phyloP scores from a whole-genome alignment of 106 monocot species.

The Iris macrosiphon region DNA sequence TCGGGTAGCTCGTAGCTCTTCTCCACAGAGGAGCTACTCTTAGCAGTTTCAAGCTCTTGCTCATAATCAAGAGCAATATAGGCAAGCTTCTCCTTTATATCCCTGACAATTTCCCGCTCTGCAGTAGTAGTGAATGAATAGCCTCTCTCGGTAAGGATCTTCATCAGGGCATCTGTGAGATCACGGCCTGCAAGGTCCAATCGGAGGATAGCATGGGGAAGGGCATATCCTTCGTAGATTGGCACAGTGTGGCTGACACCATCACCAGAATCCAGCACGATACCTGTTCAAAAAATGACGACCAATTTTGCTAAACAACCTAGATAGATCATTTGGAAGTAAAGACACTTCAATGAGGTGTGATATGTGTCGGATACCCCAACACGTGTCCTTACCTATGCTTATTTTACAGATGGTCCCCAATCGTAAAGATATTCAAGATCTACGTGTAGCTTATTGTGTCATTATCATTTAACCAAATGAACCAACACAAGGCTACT shows the following conservation, averaged over 20 bases:
- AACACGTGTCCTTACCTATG: too few species aligned
- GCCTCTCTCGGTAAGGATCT: constrained; percentile 18
- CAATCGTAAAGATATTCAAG: too few species aligned
- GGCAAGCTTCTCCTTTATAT: constrained; percentile 22
- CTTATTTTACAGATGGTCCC: too few species aligned
- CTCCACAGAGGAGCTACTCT: constrained; percentile 17
- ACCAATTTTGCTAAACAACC: background rate
- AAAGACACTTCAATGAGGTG: too few species aligned
- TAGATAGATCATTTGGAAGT: too few species aligned
- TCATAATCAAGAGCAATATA: constrained; percentile 20
- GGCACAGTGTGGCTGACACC: constrained; percentile 22
- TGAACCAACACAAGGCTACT: too few species aligned
- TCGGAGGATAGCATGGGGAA: constrained; percentile 16
- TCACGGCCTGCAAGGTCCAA: constrained; percentile 13
- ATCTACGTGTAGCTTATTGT: too few species aligned
- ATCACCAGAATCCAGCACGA: constrained; percentile 23
- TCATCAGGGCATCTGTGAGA: constrained; percentile 17
- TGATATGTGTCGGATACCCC: too few species aligned
- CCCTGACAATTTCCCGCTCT: constrained; percentile 20
- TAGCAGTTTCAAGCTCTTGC: constrained; percentile 19
- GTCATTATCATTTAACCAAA: too few species aligned
- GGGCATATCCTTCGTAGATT: constrained; percentile 19
- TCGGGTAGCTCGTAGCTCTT: constrained; percentile 18
- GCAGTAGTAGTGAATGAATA: constrained; percentile 17
- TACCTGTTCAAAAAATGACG: constrained; percentile 7